Base-by-base conservation (phyloP, 202 grass and related monocot genomes). In the Saccharum hybrid region DNA sequence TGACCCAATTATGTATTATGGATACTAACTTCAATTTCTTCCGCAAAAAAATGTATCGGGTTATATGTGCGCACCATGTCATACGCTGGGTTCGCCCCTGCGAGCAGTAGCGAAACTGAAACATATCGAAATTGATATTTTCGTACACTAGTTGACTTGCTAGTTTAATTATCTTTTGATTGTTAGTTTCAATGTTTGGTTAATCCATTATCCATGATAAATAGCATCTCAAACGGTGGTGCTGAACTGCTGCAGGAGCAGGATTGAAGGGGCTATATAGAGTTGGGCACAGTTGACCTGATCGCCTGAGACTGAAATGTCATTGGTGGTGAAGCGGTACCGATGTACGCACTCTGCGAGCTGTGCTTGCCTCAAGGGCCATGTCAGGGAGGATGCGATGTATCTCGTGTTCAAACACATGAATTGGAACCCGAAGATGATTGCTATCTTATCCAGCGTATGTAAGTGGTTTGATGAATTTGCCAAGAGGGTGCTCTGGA, bases 401-500 rank as follows among this genome's bases (percentile, higher is more conserved):
- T 96, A 78, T 72, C 88, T 96, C 16, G 79, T 96, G 18, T 96
- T 96, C 77, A 74, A 76, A 18, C 86, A 90, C 75, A 76, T 93
- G 70, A 90, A 96, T 31, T 96, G 94, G 94, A 93, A 96, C 66
- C 94, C 90, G 0, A 86, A 56, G 74, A 77, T 93, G 82, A 91
- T 96, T 48, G 86, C 90, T 9, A 21, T 86, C 31, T 86, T 96
- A 75, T 93, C 90, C 16, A 76, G 84, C 33, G 74, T 85, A 21
- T 96, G 90, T 72, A 96, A 93, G 71, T 96, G 94, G 94, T 96
- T 96, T 75, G 94, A 96, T 13, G 90, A 96, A 68, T 85, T 93
- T 45, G 79, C 90, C 15, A 93, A 84, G 79, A 80, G 79, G 10
- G 84, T 96, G 4, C 66, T 96, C 34, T 96, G 93, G 93, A 96